Percentiles rank a stretch among this genome's conserved stretches.
Conservation (phyloP, 2,329 filamentous ascomycete species). For the Fusarium multiceps region DNA sequence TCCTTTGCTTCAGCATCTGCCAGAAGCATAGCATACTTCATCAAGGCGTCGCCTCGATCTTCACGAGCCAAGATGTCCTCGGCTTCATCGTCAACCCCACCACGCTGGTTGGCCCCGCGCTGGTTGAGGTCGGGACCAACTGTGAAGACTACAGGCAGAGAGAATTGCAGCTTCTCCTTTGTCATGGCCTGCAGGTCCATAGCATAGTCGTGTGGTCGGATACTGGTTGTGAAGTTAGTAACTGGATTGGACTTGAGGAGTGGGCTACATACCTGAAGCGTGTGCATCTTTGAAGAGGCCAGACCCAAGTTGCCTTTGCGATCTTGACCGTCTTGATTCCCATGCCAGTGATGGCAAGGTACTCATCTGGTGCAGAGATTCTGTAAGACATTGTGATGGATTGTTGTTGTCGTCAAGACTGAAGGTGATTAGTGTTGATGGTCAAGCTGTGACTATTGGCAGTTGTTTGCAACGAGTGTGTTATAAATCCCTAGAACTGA, state of each 20-base stretch:
- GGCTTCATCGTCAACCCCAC: constrained; percentile 12
- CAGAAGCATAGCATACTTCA: constrained; percentile 85
- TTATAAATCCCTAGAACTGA: constrained; percentile 10
- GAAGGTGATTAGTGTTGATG: neutral
- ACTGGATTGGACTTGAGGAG: neutral
- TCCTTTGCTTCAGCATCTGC: constrained; percentile 69
- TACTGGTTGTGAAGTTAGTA: constrained; percentile 51
- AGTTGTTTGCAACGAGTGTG: constrained; percentile 17
- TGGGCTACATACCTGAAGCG: constrained; percentile 55
- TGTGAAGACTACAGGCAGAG: constrained; percentile 85
- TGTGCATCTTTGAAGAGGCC: constrained; percentile 75
- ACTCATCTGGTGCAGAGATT: constrained; percentile 81
- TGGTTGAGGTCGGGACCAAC: constrained; percentile 81
- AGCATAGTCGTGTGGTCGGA: constrained; percentile 83
- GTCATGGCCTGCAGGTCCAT: constrained; percentile 91
- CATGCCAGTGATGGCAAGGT: constrained; percentile 87
- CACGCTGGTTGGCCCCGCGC: constrained; percentile 57
- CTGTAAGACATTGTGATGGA: constrained; percentile 66
- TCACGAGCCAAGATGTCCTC: constrained; percentile 52
- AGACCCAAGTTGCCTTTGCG: constrained; percentile 79
- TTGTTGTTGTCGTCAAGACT: neutral
- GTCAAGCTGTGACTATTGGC: neutral
- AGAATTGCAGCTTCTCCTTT: constrained; percentile 85
- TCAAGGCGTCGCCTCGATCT: constrained; percentile 71
- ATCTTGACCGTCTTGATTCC: constrained; percentile 80